Conservation (phyloP, 2,329 filamentous ascomycete species). For the Venturia pyrina region DNA sequence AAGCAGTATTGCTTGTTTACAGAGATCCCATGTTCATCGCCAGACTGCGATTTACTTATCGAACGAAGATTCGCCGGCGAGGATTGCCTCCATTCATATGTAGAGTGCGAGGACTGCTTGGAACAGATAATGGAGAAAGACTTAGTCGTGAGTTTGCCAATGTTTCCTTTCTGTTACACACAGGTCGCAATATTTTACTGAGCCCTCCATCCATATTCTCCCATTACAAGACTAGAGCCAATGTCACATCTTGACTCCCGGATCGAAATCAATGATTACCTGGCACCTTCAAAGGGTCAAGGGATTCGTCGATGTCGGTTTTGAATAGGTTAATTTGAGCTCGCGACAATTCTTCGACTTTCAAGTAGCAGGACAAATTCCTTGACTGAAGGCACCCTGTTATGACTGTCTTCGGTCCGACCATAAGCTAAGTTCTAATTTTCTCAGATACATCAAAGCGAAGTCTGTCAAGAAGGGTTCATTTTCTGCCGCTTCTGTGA, state of each 20-base stretch:
- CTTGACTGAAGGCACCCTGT: background rate
- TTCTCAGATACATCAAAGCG: slow-evolving; percentile 31
- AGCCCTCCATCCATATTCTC: background rate
- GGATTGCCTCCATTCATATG: slow-evolving; percentile 44
- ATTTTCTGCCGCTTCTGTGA: slow-evolving; percentile 34
- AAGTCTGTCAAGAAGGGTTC: slow-evolving; percentile 41
- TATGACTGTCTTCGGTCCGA: background rate
- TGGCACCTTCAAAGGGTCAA: background rate
- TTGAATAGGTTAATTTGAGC: background rate
- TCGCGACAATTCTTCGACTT: background rate
- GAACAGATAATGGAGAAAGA: slow-evolving; percentile 44
- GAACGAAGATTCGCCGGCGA: slow-evolving; percentile 44
- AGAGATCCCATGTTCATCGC: slow-evolving; percentile 41
- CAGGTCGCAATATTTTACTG: background rate
- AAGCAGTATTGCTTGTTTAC: slow-evolving; percentile 50
- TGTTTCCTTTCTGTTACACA: background rate
- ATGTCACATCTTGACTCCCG: background rate
- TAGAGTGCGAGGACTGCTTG: slow-evolving; percentile 43
- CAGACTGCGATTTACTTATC: slow-evolving; percentile 41
- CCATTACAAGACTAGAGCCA: background rate
- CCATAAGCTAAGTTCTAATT: slow-evolving; percentile 18
- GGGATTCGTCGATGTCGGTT: background rate
- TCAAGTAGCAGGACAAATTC: background rate
- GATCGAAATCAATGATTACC: background rate
- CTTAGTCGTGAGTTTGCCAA: slow-evolving; percentile 32